Evolutionary conservation across 1,284 basidiomycete species (phyloP).

Genomic region (Papiliotrema flavescens): DNA sequence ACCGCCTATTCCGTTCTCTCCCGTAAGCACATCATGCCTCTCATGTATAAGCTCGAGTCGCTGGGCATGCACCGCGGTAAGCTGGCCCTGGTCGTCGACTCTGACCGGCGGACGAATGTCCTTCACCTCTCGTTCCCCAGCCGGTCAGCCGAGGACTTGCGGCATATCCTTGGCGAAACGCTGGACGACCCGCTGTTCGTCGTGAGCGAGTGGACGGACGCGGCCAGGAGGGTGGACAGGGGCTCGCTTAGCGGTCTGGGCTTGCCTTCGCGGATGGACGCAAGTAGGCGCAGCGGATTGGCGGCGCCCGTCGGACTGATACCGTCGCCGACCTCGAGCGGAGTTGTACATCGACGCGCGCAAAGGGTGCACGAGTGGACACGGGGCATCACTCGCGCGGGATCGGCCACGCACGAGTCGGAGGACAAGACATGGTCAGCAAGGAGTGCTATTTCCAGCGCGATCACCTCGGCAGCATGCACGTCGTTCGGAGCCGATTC

Average conservation of each 20-base stretch:
- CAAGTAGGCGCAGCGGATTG: no score
- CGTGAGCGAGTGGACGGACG: constrained; percentile 4
- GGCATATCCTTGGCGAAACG: constrained; percentile 27
- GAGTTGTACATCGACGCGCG: no score
- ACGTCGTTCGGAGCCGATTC: no score
- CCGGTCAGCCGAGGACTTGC: constrained; percentile 28
- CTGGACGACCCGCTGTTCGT: constrained; percentile 27
- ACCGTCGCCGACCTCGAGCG: no score
- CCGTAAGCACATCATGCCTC: constrained; percentile 26
- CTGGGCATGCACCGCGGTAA: constrained; percentile 19
- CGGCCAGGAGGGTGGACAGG: neutral
- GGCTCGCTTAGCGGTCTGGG: neutral
- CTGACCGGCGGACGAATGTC: constrained; percentile 6
- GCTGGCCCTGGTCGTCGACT: constrained; percentile 1
- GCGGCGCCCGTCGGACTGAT: no score
- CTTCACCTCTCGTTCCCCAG: constrained; percentile 25
- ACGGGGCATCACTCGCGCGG: no score
- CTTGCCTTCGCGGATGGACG: neutral
- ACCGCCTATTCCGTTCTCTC: constrained; percentile 29
- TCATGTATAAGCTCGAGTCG: constrained; percentile 32
- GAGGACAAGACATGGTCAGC: no score
- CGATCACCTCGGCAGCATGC: no score
- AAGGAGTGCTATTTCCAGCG: no score
- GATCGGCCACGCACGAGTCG: no score
- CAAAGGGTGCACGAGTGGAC: no score